These are phyloP conservation scores for Chloropicon primus DNA, from an alignment of 139 green algal genomes.

Conservation along the genomic window DNA sequence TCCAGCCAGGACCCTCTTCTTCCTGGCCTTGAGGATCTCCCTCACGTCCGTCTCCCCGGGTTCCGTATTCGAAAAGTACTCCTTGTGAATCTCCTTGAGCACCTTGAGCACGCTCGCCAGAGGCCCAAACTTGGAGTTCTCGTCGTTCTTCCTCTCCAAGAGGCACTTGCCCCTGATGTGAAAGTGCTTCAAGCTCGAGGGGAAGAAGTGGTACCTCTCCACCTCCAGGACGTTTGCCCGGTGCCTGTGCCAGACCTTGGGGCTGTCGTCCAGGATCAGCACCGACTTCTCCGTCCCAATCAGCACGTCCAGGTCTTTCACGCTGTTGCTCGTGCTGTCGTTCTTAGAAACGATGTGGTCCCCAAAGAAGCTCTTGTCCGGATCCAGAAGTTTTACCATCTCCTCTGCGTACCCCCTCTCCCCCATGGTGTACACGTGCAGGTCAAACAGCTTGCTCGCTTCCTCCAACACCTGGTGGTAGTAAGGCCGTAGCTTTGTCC, in stretches of 20 bases:
- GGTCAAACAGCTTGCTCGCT: slow-evolving; percentile 42
- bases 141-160: slow-evolving; percentile 25
- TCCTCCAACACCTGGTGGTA: neutral
- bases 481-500: neutral
- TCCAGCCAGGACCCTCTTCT: slow-evolving; percentile 28
- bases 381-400: slow-evolving; percentile 75
- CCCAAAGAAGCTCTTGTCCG: slow-evolving; percentile 41
- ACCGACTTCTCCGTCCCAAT: slow-evolving; percentile 48
- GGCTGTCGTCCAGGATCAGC: slow-evolving; percentile 88
- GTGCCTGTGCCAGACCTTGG: slow-evolving; percentile 36
- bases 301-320: slow-evolving; percentile 81
- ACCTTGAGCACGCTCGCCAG: slow-evolving; percentile 35
- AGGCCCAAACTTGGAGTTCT: slow-evolving; percentile 28
- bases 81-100: slow-evolving; percentile 33
- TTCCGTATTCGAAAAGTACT: slow-evolving; percentile 23
- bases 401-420: slow-evolving; percentile 71
- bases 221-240: slow-evolving; percentile 59
- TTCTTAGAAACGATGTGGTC: slow-evolving; percentile 46
- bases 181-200: slow-evolving; percentile 31
- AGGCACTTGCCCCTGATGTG: slow-evolving; percentile 3
- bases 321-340: slow-evolving; percentile 19
- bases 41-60: slow-evolving; percentile 19
- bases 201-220: slow-evolving; percentile 87
- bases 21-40: slow-evolving; percentile 19
- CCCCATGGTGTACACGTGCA: slow-evolving; percentile 94